Base-by-base conservation (phyloP, 176 grass and related monocot species). In the Hordeum marinum region DNA sequence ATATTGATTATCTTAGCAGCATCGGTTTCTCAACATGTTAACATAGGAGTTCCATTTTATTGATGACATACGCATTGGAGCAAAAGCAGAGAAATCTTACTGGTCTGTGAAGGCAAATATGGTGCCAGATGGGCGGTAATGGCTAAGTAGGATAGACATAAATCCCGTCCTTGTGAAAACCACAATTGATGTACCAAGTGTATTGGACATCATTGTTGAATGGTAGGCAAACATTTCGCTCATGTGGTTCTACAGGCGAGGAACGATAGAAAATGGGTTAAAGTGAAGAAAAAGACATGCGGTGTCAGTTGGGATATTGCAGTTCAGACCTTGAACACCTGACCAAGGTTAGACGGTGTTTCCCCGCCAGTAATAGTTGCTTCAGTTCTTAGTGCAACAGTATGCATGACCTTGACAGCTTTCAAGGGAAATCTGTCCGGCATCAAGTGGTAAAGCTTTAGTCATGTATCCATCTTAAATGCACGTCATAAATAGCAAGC, bases 341-440 rank as follows among this genome's bases (percentile, higher is more conserved):
- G 88, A 66, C 96, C 96, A 76, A 99, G 90, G 76, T 96, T 90
- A 84, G 89, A 75, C 18, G 91, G 96, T 79, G 83, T 88, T 76
- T 91, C 93, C 77, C 79, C 84, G 57, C 84, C 86, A 80, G 81
- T 85, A 59, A 99, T 89, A 75, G 96, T 92, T 80, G 91, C 93
- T 83, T 99, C 96, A 57, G 93, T 96, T 82, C 96, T 93, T 65
- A 99, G 87, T 41, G 93, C 90, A 73, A 99, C 96, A 11, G 90
- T 88, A 85, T 99, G 96, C 96, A 99, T 99, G 70, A 99, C 96
- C 84, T 99, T 99, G 75, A 99, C 96, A 88, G 96, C 93, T 99
- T 99, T 99, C 82, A 99, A 89, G 26, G 96, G 96, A 87, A 90
- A 96, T 90, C 96, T 99, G 79, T 75, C 36, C 80, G 8, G 63